A percentile compares a stretch with the other conserved stretches of the same genome.
These are phyloP conservation scores for Aspergillus fischeri DNA, from an alignment of 2,329 filamentous ascomycete species.

Conservation along the genomic window DNA sequence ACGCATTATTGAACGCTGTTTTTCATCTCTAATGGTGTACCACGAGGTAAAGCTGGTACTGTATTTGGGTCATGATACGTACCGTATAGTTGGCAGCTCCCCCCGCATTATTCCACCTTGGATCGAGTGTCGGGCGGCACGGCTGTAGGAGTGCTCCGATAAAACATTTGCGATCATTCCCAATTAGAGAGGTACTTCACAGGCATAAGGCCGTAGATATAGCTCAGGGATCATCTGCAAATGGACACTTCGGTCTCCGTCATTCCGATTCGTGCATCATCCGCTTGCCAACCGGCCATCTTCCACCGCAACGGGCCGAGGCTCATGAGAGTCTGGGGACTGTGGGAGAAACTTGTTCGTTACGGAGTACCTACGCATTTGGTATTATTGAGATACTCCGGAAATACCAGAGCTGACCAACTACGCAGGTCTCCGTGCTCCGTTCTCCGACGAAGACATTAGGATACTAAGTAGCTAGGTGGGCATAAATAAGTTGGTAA, in stretches of 20 bases:
- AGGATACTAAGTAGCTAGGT: too few relatives aligned
- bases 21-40: background rate
- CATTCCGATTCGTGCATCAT: background rate
- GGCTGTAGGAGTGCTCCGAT: background rate
- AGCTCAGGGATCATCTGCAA: background rate
- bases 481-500: background rate
- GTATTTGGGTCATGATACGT: background rate
- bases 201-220: background rate
- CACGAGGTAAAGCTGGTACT: background rate
- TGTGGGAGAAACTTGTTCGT: background rate
- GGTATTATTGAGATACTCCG: background rate
- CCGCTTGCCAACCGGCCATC: background rate
- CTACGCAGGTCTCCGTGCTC: background rate
- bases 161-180: background rate
- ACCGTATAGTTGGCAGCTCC: background rate
- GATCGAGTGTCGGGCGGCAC: background rate
- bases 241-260: background rate
- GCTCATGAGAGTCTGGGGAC: background rate
- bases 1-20: background rate
- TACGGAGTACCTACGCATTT: background rate
- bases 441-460: background rate
- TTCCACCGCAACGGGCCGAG: background rate
- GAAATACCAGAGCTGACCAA: background rate
- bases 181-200: background rate
- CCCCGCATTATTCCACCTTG: slow-evolving; percentile 3